A percentile compares a stretch with the other conserved stretches of the same genome.
phyloP scores from a whole-genome alignment of 2,329 filamentous ascomycete species.

The Paracamarosporium sp. region DNA sequence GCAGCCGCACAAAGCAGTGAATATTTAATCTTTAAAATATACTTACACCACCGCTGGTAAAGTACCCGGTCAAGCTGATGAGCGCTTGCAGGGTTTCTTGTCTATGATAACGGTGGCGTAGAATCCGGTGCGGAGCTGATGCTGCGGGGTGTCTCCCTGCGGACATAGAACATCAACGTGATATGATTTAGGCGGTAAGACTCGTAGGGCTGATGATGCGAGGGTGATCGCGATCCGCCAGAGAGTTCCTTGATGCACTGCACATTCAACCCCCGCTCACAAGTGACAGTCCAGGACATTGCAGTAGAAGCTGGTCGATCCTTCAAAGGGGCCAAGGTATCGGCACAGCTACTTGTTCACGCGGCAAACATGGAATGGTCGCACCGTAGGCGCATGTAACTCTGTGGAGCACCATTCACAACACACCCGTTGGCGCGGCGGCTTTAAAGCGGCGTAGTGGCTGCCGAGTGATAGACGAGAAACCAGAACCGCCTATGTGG shows the following conservation, averaged over 20 bases:
- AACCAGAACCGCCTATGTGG: conserved; percentile 29
- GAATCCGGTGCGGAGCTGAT: conserved; percentile 3
- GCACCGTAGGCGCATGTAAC: neutral
- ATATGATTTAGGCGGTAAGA: conserved; percentile 15
- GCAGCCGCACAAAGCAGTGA: neutral
- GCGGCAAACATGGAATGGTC: neutral
- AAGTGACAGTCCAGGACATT: neutral
- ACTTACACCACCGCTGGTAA: neutral
- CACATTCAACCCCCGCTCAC: conserved; percentile 3
- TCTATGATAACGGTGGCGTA: conserved; percentile 4
- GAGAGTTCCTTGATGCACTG: conserved; percentile 9
- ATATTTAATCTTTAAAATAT: neutral
- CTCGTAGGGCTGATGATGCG: conserved; percentile 32
- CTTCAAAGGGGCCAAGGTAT: conserved; percentile 6
- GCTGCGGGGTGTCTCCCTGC: conserved; percentile 9
- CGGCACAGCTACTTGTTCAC: neutral
- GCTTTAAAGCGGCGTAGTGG: neutral
- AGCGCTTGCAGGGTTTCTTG: conserved; percentile 5
- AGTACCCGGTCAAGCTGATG: conserved; percentile 4
- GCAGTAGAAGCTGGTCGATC: conserved; percentile 1
- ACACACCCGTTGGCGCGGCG: neutral
- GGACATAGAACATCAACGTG: conserved; percentile 5
- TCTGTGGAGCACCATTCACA: neutral
- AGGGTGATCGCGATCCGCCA: conserved; percentile 22
- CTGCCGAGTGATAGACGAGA: neutral